Evolutionary conservation across 176 grass and related monocot species (phyloP).

Genomic region (Eragrostis curvula): DNA sequence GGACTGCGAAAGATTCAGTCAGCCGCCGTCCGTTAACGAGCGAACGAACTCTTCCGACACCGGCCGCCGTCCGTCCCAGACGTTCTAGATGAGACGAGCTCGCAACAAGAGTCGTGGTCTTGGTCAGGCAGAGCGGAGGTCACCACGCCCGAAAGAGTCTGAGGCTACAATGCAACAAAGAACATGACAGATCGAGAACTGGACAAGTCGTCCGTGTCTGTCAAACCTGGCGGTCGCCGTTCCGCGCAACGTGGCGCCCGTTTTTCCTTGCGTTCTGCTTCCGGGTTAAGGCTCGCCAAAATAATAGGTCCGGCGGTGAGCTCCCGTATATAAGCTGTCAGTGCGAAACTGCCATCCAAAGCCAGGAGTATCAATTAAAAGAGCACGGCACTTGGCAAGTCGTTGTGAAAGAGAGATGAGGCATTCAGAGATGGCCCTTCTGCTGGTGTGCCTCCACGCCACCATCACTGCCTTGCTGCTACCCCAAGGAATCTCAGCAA

Average conservation of each 20-base stretch:
- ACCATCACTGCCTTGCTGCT: background rate
- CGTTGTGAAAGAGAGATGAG: background rate
- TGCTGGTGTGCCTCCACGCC: slow-evolving; percentile 29
- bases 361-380: background rate
- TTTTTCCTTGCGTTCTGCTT: background rate
- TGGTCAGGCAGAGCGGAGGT: background rate
- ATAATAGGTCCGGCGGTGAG: background rate
- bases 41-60: background rate
- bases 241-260: background rate
- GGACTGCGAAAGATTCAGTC: background rate
- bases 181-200: background rate
- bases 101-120: background rate
- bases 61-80: background rate
- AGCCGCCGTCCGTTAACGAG: background rate
- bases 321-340: background rate
- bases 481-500: slow-evolving; percentile 2
- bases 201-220: background rate
- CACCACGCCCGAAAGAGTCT: background rate
- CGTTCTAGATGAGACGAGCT: background rate
- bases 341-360: background rate
- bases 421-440: background rate
- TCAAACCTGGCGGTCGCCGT: background rate
- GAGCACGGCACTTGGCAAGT: background rate
- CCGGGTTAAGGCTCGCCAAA: background rate
- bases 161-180: background rate